Evolutionary conservation across 352 stramenopile species (phyloP), one percentile per base, ranked within the genome.

Genomic region (Hyaloperonospora arabidopsidis): DNA sequence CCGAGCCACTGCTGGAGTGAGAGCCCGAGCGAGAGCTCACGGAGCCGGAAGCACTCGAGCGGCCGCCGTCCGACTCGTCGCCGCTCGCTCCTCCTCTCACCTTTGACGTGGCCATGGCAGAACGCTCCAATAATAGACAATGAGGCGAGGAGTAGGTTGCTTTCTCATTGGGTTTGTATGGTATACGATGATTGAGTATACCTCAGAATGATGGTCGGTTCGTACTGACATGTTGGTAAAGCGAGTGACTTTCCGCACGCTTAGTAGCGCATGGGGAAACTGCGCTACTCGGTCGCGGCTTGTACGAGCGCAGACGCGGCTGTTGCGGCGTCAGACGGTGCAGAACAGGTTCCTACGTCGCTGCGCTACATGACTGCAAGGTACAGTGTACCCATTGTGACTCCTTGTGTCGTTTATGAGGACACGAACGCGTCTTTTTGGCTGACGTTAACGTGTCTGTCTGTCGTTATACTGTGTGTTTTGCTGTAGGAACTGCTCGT

Each of bases 261-360:
- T 23, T 7, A 95, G 4, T 8, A 18, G 5, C 12, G 11, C 15
- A 95, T 93, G 80, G 83, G 72, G 57, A 93, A 92, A 65, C 67
- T 96, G 44, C 82, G 76, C 43, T 96, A 94, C 61, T 60, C 69
- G 5, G 87, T 97, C 19, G 78, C 74, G 43, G 73, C 86, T 45
- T 95, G 75, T 54, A 93, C 87, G 22, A 87, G 86, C 25, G 86
- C 97, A 57, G 87, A 97, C 58, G 54, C 79, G 43, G 74, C 79
- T 38, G 96, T 89, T 51, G 86, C 86, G 15, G 86, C 82, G 21
- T 57, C 67, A 0, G 77, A 96, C 48, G 67, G 97, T n/a, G 93
- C 97, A 51, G 65, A 85, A 36, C 86, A 95, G 52, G 70, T 63
- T 14, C 59, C 65, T 36, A 70, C 43, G 41, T 85, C 67, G 44